Conservation (phyloP, 1,284 basidiomycete species). For the Cronartium ribicola region DNA sequence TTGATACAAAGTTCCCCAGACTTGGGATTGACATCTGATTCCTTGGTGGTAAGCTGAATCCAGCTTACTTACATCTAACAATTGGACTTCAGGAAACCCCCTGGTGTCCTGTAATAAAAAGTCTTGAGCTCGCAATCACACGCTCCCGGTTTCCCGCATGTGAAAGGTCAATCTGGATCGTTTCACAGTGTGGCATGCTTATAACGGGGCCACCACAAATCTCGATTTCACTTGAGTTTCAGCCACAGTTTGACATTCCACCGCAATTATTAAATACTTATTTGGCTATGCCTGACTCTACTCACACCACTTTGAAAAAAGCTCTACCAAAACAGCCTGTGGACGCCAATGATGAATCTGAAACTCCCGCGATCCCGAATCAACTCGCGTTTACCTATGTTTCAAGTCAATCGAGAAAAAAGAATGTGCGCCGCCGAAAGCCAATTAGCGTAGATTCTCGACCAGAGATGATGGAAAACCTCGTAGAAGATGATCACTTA, state of each 20-base stretch:
- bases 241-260: not conserved
- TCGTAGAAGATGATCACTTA: not conserved
- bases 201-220: not conserved
- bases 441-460: not conserved
- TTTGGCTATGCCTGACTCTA: not conserved
- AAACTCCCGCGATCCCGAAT: not conserved
- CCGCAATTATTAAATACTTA: not conserved
- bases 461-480: not conserved
- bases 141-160: no score
- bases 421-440: not conserved
- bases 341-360: not conserved
- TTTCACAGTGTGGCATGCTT: no score
- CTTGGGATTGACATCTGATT: no score
- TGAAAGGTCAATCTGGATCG: no score
- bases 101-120: no score
- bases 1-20: no score
- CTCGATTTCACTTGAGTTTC: not conserved
- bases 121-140: no score
- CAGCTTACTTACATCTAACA: no score
- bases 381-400: slow-evolving; percentile 1
- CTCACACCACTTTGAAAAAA: not conserved
- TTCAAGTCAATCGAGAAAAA: not conserved
- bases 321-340: not conserved
- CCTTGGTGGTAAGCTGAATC: no score
- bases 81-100: no score